These are phyloP conservation scores for Pleurotus cornucopiae DNA, from an alignment of 768 basidiomycete genomes.

Conservation along the genomic window DNA sequence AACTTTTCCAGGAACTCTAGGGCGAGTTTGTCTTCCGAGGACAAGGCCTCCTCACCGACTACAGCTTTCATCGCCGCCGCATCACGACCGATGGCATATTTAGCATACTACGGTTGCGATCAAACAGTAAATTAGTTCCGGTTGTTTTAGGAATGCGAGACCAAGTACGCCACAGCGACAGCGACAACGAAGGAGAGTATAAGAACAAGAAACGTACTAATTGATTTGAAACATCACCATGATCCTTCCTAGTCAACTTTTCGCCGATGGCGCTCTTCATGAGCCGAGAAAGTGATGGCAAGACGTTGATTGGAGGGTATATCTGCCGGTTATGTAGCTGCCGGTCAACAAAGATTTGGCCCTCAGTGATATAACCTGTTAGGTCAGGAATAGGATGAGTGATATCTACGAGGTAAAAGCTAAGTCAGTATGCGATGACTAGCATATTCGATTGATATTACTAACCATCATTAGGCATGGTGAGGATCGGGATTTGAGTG, in stretches of 20 bases:
- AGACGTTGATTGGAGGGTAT: slow-evolving; percentile 98
- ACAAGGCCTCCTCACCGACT: slow-evolving; percentile 96
- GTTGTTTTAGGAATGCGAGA: slow-evolving; percentile 10
- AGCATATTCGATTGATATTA: slow-evolving; percentile 12
- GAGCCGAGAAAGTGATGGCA: slow-evolving; percentile 95
- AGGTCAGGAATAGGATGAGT: slow-evolving; percentile 99
- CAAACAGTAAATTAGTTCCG: neutral
- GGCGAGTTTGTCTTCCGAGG: slow-evolving; percentile 92
- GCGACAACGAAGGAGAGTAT: neutral
- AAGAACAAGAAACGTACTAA: slow-evolving; percentile 51
- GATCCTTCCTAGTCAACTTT: slow-evolving; percentile 95
- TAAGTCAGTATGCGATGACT: slow-evolving; percentile 9
- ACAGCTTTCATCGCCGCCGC: slow-evolving; percentile 99
- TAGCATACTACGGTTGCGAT: slow-evolving; percentile 68
- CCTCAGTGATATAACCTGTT: slow-evolving; percentile 99
- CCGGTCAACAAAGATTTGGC: slow-evolving; percentile 98
- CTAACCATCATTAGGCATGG: slow-evolving; percentile 99
- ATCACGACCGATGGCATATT: slow-evolving; percentile 97
- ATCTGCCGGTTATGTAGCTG: slow-evolving; percentile 96
- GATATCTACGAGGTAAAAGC: slow-evolving; percentile 64
- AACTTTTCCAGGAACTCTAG: slow-evolving; percentile 98
- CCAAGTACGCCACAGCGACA: slow-evolving; percentile 1
- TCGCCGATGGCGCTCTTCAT: slow-evolving; percentile 99
- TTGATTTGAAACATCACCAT: slow-evolving; percentile 99
- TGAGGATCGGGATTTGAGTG: slow-evolving; percentile 98